These are phyloP conservation scores for Yarrowia yakushimensis DNA, from an alignment of 805 yeast species.

Conservation along the genomic window DNA sequence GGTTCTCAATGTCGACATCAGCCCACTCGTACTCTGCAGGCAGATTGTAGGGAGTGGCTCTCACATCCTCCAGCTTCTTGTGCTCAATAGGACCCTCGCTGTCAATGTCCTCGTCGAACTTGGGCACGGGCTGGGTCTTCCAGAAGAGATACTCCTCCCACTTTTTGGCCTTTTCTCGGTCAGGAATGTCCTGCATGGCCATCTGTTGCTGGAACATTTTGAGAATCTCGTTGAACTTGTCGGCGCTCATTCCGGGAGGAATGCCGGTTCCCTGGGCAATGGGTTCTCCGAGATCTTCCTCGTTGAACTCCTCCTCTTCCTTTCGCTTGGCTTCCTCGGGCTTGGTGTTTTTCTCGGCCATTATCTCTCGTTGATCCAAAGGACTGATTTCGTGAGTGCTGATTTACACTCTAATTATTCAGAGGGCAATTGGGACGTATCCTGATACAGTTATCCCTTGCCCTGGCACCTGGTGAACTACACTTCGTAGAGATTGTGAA, in stretches of 20 bases:
- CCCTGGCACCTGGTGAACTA: too few relatives aligned
- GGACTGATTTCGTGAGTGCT: background rate
- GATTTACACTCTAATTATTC: background rate
- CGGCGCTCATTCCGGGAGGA: slow-evolving; percentile 31
- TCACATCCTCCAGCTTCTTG: slow-evolving; percentile 65
- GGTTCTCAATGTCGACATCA: slow-evolving; percentile 59
- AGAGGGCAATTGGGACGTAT: background rate
- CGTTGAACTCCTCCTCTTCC: slow-evolving; percentile 13
- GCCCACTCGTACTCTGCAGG: slow-evolving; percentile 86
- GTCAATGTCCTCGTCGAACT: slow-evolving; percentile 61
- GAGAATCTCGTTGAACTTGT: slow-evolving; percentile 30
- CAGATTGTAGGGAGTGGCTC: slow-evolving; percentile 66
- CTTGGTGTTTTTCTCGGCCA: slow-evolving; percentile 11
- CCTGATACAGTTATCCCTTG: background rate
- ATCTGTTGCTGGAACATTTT: slow-evolving; percentile 25
- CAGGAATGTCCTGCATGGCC: slow-evolving; percentile 24
- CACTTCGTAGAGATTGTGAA: too few relatives aligned
- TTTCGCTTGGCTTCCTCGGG: slow-evolving; percentile 11
- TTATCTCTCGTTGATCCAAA: background rate
- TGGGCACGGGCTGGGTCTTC: slow-evolving; percentile 95
- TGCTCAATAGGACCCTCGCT: slow-evolving; percentile 80
- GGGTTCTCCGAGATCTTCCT: slow-evolving; percentile 21
- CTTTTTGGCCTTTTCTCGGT: slow-evolving; percentile 37
- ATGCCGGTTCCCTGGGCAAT: slow-evolving; percentile 27
- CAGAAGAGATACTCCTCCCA: slow-evolving; percentile 94